phyloP scores from a whole-genome alignment of 345 rosid species.

The Nasturtium officinale region DNA sequence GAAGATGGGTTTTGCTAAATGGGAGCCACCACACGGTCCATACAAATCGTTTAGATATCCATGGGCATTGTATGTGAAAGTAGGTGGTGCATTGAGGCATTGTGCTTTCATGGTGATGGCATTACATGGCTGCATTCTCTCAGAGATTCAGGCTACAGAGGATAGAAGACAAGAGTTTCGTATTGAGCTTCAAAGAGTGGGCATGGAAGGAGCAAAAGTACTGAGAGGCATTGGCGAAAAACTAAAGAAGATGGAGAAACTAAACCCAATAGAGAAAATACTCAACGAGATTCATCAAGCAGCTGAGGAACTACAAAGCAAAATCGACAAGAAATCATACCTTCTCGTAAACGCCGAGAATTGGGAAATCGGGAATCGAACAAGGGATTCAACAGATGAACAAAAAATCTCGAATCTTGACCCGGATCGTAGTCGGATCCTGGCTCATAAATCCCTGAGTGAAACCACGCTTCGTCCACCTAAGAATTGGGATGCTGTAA shows the following conservation, averaged over 20 bases:
- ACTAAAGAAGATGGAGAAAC: constrained; percentile 74
- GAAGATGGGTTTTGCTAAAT: constrained; percentile 83
- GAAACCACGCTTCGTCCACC: constrained; percentile 41
- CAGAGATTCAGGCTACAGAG: constrained; percentile 90
- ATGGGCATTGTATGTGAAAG: constrained; percentile 77
- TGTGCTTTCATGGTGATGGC: constrained; percentile 96
- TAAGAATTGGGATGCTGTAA: constrained; percentile 25
- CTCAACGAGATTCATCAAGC: constrained; percentile 70
- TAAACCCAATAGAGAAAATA: constrained; percentile 54
- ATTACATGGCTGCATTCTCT: constrained; percentile 90
- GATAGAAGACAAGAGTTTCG: constrained; percentile 60
- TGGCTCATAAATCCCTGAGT: constrained; percentile 56
- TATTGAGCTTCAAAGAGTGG: constrained; percentile 64
- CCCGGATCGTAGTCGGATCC: constrained; percentile 38
- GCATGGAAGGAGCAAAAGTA: constrained; percentile 71
- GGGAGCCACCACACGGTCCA: constrained; percentile 99
- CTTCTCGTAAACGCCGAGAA: constrained; percentile 48
- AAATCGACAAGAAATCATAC: constrained; percentile 64
- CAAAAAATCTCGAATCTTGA: constrained; percentile 50
- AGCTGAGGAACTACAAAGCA: constrained; percentile 70
- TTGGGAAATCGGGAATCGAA: constrained; percentile 49
- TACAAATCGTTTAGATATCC: constrained; percentile 67
- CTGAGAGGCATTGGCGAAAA: constrained; percentile 68
- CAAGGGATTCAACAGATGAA: constrained; percentile 42
- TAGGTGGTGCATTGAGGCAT: constrained; percentile 85